Conservation (phyloP, 352 stramenopile species). For the Pythium phragmitis region DNA sequence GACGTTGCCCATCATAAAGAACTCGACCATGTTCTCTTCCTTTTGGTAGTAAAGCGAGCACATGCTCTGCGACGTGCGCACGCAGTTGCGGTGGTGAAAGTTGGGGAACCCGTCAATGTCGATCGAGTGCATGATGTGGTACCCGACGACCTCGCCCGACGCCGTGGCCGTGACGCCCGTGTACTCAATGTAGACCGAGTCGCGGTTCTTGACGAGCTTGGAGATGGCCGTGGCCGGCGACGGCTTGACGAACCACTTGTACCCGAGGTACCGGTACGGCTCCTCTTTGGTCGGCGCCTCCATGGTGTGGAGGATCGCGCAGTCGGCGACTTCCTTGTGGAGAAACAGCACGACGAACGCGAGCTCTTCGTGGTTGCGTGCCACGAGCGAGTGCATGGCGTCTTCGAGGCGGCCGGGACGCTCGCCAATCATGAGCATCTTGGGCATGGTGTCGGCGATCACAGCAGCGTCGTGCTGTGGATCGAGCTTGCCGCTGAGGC, state of each 20-base stretch:
- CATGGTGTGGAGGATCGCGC: conserved; percentile 49
- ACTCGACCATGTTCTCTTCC: conserved; percentile 47
- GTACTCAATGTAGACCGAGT: conserved; percentile 52
- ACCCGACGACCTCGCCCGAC: conserved; percentile 48
- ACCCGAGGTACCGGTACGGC: conserved; percentile 49
- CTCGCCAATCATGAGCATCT: conserved; percentile 28
- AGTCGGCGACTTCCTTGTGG: conserved; percentile 55
- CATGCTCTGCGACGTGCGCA: conserved; percentile 43
- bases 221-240: conserved; percentile 21
- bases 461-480: neutral
- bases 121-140: conserved; percentile 42
- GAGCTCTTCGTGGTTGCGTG: conserved; percentile 45
- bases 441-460: conserved; percentile 21
- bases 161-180: conserved; percentile 42
- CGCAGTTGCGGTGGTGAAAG: conserved; percentile 40
- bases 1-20: conserved; percentile 42
- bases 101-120: conserved; percentile 39
- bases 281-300: conserved; percentile 41
- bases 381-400: conserved; percentile 49
- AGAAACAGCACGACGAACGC: conserved; percentile 53
- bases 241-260: conserved; percentile 60
- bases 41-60: conserved; percentile 54
- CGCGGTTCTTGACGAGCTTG: conserved; percentile 40
- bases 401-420: conserved; percentile 41
- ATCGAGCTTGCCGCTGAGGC: neutral